Percentiles rank a stretch among this genome's conserved stretches.
Evolutionary conservation across 345 rosid genomes (phyloP).

Genomic region (Eucalyptus paniculata): DNA sequence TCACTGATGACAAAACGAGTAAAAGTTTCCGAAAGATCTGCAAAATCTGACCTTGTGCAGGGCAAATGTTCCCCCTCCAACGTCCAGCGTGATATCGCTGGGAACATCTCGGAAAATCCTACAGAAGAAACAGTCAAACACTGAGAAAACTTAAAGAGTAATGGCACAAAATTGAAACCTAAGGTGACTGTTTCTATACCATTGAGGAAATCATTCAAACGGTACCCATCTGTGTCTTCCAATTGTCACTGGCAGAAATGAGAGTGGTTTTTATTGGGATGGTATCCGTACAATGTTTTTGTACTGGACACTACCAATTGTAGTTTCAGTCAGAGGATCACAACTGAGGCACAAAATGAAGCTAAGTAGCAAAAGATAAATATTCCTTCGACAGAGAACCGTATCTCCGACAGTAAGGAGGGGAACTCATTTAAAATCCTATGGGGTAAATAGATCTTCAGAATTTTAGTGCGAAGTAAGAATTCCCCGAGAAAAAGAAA

Average conservation of each 20-base stretch:
- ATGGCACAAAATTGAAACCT: not conserved
- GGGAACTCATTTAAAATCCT: not conserved
- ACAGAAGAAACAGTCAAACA: conserved; percentile 2
- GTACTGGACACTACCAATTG: not conserved
- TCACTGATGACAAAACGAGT: not conserved
- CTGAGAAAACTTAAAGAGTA: not conserved
- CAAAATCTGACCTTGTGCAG: conserved; percentile 60
- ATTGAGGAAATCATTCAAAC: not conserved
- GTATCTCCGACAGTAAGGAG: not conserved
- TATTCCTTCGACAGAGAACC: not conserved
- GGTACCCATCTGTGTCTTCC: not conserved
- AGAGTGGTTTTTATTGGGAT: not conserved
- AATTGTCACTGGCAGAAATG: not conserved
- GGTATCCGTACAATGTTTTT: not conserved
- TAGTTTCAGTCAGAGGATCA: not conserved
- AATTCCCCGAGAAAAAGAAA: not conserved
- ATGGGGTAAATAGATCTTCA: not conserved
- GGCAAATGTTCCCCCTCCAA: conserved; percentile 61
- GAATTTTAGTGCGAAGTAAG: not conserved
- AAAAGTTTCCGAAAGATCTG: not conserved
- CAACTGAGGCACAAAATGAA: not conserved
- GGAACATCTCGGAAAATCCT: conserved; percentile 96
- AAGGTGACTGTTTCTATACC: not conserved
- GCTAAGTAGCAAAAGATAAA: not conserved
- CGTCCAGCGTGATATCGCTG: conserved; percentile 82